Evolutionary conservation across 2,329 filamentous ascomycete species (phyloP), one percentile per base, ranked within the genome.

Genomic region (Sclerotinia sclerotiorum): DNA sequence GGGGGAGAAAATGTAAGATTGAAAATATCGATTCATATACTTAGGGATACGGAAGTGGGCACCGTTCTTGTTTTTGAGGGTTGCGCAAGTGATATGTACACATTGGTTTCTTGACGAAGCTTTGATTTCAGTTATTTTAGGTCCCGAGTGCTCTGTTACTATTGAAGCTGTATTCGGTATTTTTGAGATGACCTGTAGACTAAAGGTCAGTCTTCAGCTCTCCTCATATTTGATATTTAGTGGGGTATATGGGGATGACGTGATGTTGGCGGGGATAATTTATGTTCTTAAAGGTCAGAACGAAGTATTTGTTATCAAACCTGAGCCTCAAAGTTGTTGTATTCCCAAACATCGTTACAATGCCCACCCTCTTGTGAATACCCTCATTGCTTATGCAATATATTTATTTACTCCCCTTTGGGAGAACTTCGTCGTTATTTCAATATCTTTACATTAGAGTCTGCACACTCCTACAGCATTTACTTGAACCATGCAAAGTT

Each of bases 1-100:
- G 79, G 95, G 94, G 55, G 91, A 97, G 82, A 88, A 88, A 78
- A 81, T 81, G 65, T 74, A 67, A 75, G 24, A 29, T n/a, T n/a
- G 27, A 19, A 15, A 51, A 5, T 8, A 13, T 51, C 10, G 11
- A 27, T 51, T 39, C 15, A 8, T 21, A 32, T 24, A 51, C 39
- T 35, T 62, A 29, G 46, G 39, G 29, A 52, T 27, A 48, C 13
- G 58, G 32, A 51, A 62, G 49, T 62, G 21, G 29, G 44, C n/a
- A 21, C 17, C 8, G 2, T 63, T 21, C 7, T 32, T 7, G n/a
- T 21, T 39, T 0, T 51, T 39, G 17, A 4, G n/a, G 15, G 1
- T 39, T 62, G n/a, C 4, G 8, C 19, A 21, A 1, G 44, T 42
- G 46, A 13, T 21, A 63, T 35, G 8, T 51, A 24, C 11, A 17